Base-by-base conservation (phyloP, 345 rosid species). In the Kernera saxatilis region DNA sequence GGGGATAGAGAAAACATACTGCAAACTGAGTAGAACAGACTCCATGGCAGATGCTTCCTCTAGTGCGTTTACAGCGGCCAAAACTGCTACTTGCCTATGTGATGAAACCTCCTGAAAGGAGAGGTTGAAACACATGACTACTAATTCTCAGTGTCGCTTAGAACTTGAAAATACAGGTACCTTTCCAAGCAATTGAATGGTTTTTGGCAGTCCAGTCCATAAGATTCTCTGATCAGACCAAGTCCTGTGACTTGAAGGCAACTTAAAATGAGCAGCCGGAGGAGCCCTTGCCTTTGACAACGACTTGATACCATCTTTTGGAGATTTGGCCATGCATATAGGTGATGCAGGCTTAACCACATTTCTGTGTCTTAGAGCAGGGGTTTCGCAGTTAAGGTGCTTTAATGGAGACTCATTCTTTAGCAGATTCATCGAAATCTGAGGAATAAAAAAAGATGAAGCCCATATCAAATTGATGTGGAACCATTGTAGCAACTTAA, bases 1-100 rank as follows among this genome's bases (percentile, higher is more conserved):
- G 51, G 33, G 70, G 27, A 60, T 61, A 26, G 37, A 64, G 40
- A 56, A 50, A 8, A 59, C 81, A 30, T 79, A 82, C 84, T 74
- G 80, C 54, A 82, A 33, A 73, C 73, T 77, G 9, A 25, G 51
- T 55, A 82, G 54, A 44, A 85, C 73, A 25, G 60, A 72, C 52
- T 85, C 81, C 54, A 56, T 59, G 53, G 72, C 79, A 1, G 79
- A 82, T 60, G 86, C 81, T 71, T 77, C 84, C 74, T 85, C 84
- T 15, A 79, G 26, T n/a, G 79, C 78, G 2, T 37, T 68, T 43
- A 64, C 71, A 8, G 84, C 84, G 4, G 83, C 56, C 45, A 74
- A 50, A 49, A 64, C 75, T 32, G 82, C 80, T 54, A 43, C 77
- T 70, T 78, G 76, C 64, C 55, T 76, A 43, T 71, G 72, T 18